Evolutionary conservation across 352 stramenopile genomes (phyloP).

Genomic region (Globisporangium megalacanthum): DNA sequence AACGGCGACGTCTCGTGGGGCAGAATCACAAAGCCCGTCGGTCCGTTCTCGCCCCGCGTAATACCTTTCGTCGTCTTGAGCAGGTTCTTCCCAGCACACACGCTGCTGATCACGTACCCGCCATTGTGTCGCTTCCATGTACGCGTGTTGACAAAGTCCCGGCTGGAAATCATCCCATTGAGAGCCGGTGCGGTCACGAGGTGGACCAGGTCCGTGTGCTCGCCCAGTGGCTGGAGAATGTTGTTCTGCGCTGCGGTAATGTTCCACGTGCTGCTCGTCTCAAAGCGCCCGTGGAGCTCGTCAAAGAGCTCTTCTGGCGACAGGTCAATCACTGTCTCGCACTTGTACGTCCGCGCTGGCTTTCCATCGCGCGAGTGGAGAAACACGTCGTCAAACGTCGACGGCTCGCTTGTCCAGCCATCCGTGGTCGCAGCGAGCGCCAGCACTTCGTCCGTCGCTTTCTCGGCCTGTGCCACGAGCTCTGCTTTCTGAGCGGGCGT

Average conservation of each 20-base stretch:
- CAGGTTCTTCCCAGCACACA: slow-evolving; percentile 62
- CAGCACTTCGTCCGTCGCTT: slow-evolving; percentile 47
- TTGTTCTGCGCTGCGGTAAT: slow-evolving; percentile 75
- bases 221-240: slow-evolving; percentile 56
- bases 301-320: slow-evolving; percentile 78
- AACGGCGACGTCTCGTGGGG: slow-evolving; percentile 68
- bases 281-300: slow-evolving; percentile 68
- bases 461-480: slow-evolving; percentile 40
- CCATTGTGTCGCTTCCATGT: slow-evolving; percentile 66
- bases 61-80: slow-evolving; percentile 65
- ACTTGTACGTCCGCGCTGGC: slow-evolving; percentile 72
- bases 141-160: slow-evolving; percentile 78
- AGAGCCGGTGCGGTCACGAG: slow-evolving; percentile 61
- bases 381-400: slow-evolving; percentile 54
- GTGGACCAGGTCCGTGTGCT: slow-evolving; percentile 70
- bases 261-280: slow-evolving; percentile 71
- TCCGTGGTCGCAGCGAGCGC: slow-evolving; percentile 43
- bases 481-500: slow-evolving; percentile 38
- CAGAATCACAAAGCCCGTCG: slow-evolving; percentile 69
- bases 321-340: slow-evolving; percentile 54
- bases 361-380: slow-evolving; percentile 72
- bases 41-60: slow-evolving; percentile 71
- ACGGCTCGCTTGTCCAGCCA: slow-evolving; percentile 56
- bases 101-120: slow-evolving; percentile 66
- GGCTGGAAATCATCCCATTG: slow-evolving; percentile 69